Base-by-base conservation (phyloP, 176 grass and related monocot species). In the Hsuehochloa calcarea region DNA sequence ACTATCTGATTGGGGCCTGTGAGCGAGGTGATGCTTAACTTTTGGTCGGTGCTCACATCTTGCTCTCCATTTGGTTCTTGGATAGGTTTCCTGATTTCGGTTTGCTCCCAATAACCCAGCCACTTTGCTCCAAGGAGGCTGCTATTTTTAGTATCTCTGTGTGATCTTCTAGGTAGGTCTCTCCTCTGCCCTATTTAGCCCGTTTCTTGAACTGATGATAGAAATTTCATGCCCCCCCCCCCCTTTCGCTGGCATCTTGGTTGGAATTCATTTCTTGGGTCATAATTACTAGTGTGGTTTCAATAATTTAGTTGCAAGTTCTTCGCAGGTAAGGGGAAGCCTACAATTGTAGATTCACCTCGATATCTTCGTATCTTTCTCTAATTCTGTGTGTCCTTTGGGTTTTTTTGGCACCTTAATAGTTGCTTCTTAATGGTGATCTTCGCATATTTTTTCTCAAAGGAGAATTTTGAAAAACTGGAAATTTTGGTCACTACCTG, bases 81-180 rank as follows among this genome's bases (percentile, higher is more conserved):
- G 70, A 64, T 37, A 81, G 71, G 52, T 62, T 86, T 74, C 88
- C 77, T 85, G 66, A 79, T 68, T 80, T 80, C 77, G 77, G 78
- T 70, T 86, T 63, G 71, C 77, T 77, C 34, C 45, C 77, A 65
- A 45, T 66, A 8, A n/a, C 51, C 70, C 29, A 39, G 17, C 77
- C 77, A 11, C 50, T 85, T 85, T 76, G 55, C 77, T 70, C 70
- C 88, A 55, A 43, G 77, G 23, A 51, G 41, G 83, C 10, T 89
- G 77, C 78, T 80, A 89, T 71, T 85, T 85, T 85, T 85, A 45
- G 75, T 9, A 59, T 26, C 37, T 22, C 15, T 6, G 35, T 26
- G 65, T 65, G 79, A 49, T 31, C 77, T 50, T 39, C 46, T 39
- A 81, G 79, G 79, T 49, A 10, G 54, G 3, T 19, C 52, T 61